phyloP scores from a whole-genome alignment of 352 stramenopile species.

The Phytopythium aichiense region DNA sequence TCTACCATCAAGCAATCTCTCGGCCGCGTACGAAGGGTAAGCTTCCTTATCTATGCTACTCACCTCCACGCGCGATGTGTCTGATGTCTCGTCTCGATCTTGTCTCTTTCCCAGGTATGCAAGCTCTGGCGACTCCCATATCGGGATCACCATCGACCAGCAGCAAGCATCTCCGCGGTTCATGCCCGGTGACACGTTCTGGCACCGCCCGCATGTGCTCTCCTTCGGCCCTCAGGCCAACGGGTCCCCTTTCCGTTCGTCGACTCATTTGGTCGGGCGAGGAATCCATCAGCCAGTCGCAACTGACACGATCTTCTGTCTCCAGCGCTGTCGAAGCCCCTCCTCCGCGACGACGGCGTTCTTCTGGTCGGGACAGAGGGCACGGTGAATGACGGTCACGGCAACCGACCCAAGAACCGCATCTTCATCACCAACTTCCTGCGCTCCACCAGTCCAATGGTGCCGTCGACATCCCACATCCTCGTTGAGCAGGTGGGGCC shows the following conservation, averaged over 20 bases:
- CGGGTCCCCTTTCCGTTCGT: slow-evolving; percentile 36
- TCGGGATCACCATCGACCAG: background rate
- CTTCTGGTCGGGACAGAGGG: slow-evolving; percentile 67
- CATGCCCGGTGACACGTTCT: background rate
- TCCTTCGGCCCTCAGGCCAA: slow-evolving; percentile 27
- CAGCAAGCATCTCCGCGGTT: slow-evolving; percentile 6
- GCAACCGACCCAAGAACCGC: slow-evolving; percentile 27
- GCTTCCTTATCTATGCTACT: background rate
- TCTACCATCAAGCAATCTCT: slow-evolving; percentile 16
- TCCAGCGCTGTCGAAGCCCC: slow-evolving; percentile 68
- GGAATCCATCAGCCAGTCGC: background rate
- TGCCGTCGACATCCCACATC: slow-evolving; percentile 26
- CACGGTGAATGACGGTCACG: background rate
- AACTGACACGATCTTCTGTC: background rate
- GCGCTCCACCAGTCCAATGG: slow-evolving; percentile 8
- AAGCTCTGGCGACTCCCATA: background rate
- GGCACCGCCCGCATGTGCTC: slow-evolving; percentile 15
- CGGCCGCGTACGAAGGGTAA: slow-evolving; percentile 27
- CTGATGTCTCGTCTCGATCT: background rate
- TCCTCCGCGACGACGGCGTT: slow-evolving; percentile 68
- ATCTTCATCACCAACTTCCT: slow-evolving; percentile 65
- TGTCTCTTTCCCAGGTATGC: background rate
- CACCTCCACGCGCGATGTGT: background rate
- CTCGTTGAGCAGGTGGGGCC: slow-evolving; percentile 34
- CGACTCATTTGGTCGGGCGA: background rate